phyloP scores from a whole-genome alignment of 192 early-diverging fungal genomes.

The Radiomyces spectabilis region DNA sequence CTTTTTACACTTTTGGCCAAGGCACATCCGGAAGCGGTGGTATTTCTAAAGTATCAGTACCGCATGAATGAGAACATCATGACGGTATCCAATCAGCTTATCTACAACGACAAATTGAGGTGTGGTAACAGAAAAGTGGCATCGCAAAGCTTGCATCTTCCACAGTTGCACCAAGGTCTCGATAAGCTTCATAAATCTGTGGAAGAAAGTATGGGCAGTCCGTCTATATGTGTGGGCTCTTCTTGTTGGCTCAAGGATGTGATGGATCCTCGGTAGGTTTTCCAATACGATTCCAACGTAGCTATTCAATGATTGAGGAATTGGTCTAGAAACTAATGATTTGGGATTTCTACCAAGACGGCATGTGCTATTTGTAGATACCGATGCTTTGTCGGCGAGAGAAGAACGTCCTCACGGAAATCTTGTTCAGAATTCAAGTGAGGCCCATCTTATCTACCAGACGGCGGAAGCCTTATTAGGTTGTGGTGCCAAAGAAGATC shows the following conservation, averaged over 20 bases:
- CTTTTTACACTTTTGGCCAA: constrained; percentile 80
- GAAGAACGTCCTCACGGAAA: constrained; percentile 50
- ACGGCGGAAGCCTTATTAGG: constrained; percentile 46
- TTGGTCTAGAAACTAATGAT: neutral
- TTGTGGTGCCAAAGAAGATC: constrained; percentile 55
- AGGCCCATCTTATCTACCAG: constrained; percentile 41
- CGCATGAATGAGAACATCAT: constrained; percentile 93
- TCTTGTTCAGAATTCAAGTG: constrained; percentile 62
- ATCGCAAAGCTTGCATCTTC: constrained; percentile 40
- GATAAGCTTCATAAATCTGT: constrained; percentile 9
- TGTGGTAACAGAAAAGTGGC: constrained; percentile 68
- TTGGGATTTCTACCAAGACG: constrained; percentile 17
- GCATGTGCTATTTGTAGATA: constrained; percentile 75
- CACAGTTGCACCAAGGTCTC: constrained; percentile 9
- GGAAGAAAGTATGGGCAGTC: no score
- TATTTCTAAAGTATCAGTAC: constrained; percentile 75
- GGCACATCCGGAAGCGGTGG: constrained; percentile 70
- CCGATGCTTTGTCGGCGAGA: constrained; percentile 56
- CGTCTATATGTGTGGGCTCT: neutral
- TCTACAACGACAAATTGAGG: constrained; percentile 72
- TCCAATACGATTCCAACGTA: neutral
- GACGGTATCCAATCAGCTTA: constrained; percentile 70
- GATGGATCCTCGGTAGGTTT: constrained; percentile 50
- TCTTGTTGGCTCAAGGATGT: constrained; percentile 63
- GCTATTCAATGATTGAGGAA: neutral